Evolutionary conservation across 177 flowering plant genomes (phyloP).

Genomic region (Vitis hybrid): DNA sequence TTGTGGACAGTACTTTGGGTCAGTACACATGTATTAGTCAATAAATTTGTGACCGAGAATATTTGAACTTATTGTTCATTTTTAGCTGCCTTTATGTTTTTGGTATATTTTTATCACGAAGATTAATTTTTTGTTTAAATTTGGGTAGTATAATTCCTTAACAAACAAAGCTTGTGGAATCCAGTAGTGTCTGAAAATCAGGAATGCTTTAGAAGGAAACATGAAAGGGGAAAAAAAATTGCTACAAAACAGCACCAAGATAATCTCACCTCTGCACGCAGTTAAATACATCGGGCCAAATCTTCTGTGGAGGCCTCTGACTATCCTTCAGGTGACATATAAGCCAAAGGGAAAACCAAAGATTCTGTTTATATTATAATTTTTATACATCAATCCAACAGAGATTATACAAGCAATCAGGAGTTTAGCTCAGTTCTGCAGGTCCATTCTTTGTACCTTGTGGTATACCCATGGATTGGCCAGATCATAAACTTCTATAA

Average conservation of each 20-base stretch:
- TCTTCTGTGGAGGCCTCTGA: background rate
- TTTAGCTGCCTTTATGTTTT: background rate
- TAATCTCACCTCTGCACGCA: background rate
- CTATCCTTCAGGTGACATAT: background rate
- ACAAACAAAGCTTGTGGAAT: background rate
- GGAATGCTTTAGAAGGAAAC: background rate
- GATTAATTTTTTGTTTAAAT: background rate
- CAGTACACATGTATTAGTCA: background rate
- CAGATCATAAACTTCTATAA: too few species aligned
- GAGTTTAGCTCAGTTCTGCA: too few species aligned
- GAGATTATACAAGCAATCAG: too few species aligned
- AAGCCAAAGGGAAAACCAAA: background rate
- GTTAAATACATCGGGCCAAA: too few species aligned
- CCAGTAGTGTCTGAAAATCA: background rate
- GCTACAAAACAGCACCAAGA: background rate
- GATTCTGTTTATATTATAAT: too few species aligned
- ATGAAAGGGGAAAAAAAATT: background rate
- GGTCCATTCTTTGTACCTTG: too few species aligned
- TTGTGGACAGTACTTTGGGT: background rate
- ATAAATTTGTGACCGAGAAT: background rate
- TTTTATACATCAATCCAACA: too few species aligned
- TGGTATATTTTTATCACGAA: background rate
- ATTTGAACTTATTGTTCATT: background rate
- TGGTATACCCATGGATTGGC: too few species aligned
- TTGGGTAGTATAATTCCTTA: background rate